Evolutionary conservation across 345 rosid species (phyloP).

Genomic region (Citrus medica): DNA sequence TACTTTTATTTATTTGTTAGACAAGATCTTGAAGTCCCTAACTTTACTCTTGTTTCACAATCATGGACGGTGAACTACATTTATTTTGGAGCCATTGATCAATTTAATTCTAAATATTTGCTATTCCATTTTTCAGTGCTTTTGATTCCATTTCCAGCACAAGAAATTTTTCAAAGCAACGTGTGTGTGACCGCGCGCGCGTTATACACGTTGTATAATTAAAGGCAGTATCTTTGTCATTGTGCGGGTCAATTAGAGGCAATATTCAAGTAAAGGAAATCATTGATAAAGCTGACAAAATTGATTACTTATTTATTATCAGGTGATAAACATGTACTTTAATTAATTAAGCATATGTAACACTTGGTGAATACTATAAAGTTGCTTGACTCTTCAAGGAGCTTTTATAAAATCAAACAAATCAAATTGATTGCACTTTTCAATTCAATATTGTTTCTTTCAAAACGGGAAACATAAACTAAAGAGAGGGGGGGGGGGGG

Average conservation of each 20-base stretch:
- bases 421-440: not conserved
- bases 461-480: not conserved
- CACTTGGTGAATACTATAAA: not conserved
- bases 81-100: too few species aligned
- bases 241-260: too few species aligned
- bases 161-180: too few species aligned
- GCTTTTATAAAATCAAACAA: not conserved
- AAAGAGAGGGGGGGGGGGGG: not conserved
- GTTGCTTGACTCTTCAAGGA: not conserved
- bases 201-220: not conserved
- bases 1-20: too few species aligned
- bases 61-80: too few species aligned
- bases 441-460: not conserved
- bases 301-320: not conserved
- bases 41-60: too few species aligned
- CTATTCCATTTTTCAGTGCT: too few species aligned
- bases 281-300: not conserved
- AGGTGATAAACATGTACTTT: not conserved
- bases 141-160: too few species aligned
- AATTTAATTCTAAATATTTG: too few species aligned
- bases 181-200: too few species aligned
- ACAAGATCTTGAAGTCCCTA: too few species aligned
- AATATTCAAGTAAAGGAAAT: not conserved
- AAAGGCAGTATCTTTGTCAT: too few species aligned
- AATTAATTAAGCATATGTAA: not conserved